Conservation (phyloP, 164 flowering plant species). For the Macadamia integrifolia region DNA sequence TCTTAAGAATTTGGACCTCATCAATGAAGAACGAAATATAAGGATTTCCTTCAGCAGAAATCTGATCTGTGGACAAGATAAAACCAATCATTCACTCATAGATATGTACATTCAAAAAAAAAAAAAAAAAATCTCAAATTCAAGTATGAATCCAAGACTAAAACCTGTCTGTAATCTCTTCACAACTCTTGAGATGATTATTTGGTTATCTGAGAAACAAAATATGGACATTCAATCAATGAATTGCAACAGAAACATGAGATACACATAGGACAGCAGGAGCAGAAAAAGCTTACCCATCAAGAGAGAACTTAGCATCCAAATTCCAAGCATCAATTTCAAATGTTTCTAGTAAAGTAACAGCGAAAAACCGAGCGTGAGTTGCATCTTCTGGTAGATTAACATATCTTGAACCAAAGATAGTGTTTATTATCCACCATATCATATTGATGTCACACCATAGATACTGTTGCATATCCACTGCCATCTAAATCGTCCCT, state of each 20-base stretch:
- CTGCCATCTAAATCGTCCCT: slow-evolving; percentile 89
- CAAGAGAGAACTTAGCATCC: slow-evolving; percentile 21
- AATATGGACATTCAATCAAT: neutral
- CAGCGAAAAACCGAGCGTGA: slow-evolving; percentile 54
- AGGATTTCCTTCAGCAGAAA: slow-evolving; percentile 40
- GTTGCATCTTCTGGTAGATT: slow-evolving; percentile 62
- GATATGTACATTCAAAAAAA: neutral
- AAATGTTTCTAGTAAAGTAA: slow-evolving; percentile 69
- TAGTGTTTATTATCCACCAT: slow-evolving; percentile 32
- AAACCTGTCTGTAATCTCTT: slow-evolving; percentile 79
- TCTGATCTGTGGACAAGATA: slow-evolving; percentile 41
- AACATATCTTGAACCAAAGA: slow-evolving; percentile 30
- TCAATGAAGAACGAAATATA: slow-evolving; percentile 52
- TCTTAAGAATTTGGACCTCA: slow-evolving; percentile 37
- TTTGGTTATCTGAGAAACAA: slow-evolving; percentile 38
- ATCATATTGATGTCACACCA: slow-evolving; percentile 53
- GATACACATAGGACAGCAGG: neutral
- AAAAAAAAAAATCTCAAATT: neutral
- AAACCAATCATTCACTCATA: neutral
- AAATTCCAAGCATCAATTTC: slow-evolving; percentile 44
- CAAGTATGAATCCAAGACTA: neutral
- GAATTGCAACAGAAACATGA: neutral
- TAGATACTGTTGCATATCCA: slow-evolving; percentile 67
- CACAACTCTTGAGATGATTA: slow-evolving; percentile 47
- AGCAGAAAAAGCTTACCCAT: slow-evolving; percentile 25